These are phyloP conservation scores for Argentina anserina DNA, from an alignment of 306 rosid genomes.

Conservation along the genomic window DNA sequence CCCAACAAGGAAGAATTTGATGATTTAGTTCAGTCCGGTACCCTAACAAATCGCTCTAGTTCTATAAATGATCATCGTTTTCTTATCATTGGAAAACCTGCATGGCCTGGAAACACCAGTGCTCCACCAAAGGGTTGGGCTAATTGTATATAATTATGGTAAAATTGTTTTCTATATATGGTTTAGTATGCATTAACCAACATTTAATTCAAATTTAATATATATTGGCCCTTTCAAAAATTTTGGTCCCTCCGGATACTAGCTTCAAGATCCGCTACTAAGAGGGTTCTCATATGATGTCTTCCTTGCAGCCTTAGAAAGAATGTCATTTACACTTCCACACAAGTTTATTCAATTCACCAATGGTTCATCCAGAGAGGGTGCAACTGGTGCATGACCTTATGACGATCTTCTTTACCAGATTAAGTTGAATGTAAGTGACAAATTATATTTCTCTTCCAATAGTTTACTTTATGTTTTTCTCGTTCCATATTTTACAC, in stretches of 20 bases:
- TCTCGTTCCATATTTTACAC: neutral
- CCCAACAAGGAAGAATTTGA: constrained; percentile 8
- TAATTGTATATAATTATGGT: too few species aligned
- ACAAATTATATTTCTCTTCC: neutral
- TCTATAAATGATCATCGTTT: neutral
- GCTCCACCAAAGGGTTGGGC: constrained; percentile 32
- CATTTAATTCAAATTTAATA: too few species aligned
- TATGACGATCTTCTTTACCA: constrained; percentile 26
- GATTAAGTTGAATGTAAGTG: constrained; percentile 18
- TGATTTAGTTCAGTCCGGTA: neutral
- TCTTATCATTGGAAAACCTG: constrained; percentile 11
- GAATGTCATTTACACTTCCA: constrained; percentile 31
- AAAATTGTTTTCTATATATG: too few species aligned
- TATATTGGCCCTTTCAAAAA: too few species aligned
- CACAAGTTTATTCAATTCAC: constrained; percentile 14
- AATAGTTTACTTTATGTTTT: neutral
- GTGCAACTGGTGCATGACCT: constrained; percentile 13
- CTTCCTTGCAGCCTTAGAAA: constrained; percentile 21
- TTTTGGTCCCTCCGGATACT: too few species aligned
- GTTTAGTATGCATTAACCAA: too few species aligned
- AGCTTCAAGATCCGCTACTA: too few species aligned
- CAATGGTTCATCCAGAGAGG: constrained; percentile 15
- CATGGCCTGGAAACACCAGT: constrained; percentile 43
- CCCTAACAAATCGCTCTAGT: neutral
- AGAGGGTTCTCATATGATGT: constrained; percentile 37